These are phyloP conservation scores for Diaporthe capsici DNA, from an alignment of 2,329 filamentous ascomycete species.

Conservation along the genomic window DNA sequence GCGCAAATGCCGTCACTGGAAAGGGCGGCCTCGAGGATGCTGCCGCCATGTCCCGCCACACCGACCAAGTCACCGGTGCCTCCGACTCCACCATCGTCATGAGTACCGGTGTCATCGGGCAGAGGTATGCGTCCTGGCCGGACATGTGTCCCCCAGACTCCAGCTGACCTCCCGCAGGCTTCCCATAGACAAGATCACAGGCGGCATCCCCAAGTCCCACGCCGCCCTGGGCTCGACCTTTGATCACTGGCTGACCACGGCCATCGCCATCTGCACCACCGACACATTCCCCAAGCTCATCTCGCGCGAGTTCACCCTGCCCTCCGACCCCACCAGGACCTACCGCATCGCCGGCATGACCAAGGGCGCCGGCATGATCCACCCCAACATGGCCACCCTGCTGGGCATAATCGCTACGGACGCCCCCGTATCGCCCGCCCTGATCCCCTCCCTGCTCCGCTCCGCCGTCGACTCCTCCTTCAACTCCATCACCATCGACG, in stretches of 20 bases:
- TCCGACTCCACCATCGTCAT: constrained; percentile 84
- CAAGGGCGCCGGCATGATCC: constrained; percentile 96
- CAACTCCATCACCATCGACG: constrained; percentile 79
- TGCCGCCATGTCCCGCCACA: constrained; percentile 82
- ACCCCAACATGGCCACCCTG: constrained; percentile 81
- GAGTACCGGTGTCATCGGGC: constrained; percentile 98
- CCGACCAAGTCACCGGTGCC: constrained; percentile 74
- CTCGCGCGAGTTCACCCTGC: constrained; percentile 86
- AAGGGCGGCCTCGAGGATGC: constrained; percentile 92
- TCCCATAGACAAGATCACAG: constrained; percentile 90
- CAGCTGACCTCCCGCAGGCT: constrained; percentile 66
- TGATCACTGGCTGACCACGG: constrained; percentile 87
- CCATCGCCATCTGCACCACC: constrained; percentile 95
- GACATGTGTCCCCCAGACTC: neutral
- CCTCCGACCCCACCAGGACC: constrained; percentile 80
- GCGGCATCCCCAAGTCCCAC: constrained; percentile 84
- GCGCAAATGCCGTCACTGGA: constrained; percentile 96
- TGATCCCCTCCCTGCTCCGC: constrained; percentile 65
- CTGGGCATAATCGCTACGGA: constrained; percentile 79
- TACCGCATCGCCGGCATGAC: constrained; percentile 95
- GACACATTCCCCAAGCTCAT: constrained; percentile 98
- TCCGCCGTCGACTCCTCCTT: constrained; percentile 71
- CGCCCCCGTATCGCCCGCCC: constrained; percentile 67
- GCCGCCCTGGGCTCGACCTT: constrained; percentile 80
- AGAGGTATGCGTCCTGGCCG: constrained; percentile 69